Evolutionary conservation across 352 stramenopile species (phyloP).

Genomic region (Saprolegnia diclina): DNA sequence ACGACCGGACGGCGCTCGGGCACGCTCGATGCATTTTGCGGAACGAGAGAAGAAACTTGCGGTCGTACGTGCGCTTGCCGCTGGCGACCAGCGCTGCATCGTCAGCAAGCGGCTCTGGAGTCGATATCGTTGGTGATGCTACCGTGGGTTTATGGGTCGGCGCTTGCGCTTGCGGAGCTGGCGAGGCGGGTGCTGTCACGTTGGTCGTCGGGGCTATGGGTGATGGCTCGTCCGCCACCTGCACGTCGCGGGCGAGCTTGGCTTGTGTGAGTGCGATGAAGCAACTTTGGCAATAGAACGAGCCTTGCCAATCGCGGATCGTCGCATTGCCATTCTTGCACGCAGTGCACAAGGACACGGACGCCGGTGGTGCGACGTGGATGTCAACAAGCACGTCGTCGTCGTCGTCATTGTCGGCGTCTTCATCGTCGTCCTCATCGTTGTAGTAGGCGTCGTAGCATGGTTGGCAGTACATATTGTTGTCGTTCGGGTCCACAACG

Average conservation of each 20-base stretch:
- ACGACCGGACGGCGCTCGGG: neutral
- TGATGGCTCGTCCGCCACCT: neutral
- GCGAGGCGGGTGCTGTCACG: too few relatives aligned
- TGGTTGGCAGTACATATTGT: slow-evolving; percentile 53
- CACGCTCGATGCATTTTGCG: neutral
- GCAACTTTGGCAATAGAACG: slow-evolving; percentile 10
- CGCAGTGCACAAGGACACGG: neutral
- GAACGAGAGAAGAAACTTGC: neutral
- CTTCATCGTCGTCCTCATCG: slow-evolving; percentile 32
- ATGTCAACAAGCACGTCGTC: neutral
- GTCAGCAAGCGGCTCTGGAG: too few relatives aligned
- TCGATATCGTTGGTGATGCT: too few relatives aligned
- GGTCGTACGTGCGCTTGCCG: neutral
- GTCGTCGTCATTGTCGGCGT: neutral
- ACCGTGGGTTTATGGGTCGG: too few relatives aligned
- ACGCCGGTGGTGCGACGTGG: neutral
- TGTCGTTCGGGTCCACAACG: slow-evolving; percentile 56
- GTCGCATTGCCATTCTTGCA: neutral
- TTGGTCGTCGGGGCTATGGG: neutral
- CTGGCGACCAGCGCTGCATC: neutral
- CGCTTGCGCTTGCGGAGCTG: too few relatives aligned
- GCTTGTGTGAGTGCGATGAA: neutral
- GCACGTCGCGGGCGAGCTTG: neutral
- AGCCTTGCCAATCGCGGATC: neutral
- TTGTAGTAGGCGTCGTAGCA: slow-evolving; percentile 71